A percentile compares a stretch with the other conserved stretches of the same genome.
Evolutionary conservation across 2,329 filamentous ascomycete species (phyloP).

Genomic region (Calonectria leucothoes): DNA sequence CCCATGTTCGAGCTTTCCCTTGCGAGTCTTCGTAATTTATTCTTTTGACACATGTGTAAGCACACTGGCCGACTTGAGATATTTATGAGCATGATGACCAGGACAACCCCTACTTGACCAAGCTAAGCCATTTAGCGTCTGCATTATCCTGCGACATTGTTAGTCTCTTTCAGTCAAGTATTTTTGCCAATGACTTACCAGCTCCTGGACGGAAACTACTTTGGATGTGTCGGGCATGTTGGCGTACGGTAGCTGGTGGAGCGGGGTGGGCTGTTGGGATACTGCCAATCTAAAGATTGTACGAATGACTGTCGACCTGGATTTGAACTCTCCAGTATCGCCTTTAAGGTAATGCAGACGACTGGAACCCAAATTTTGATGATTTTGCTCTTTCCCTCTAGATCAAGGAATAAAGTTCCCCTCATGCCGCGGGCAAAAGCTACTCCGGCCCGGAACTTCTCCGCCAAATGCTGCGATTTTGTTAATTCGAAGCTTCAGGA

Average conservation of each 20-base stretch:
- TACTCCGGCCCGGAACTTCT: constrained; percentile 17
- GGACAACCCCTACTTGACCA: constrained; percentile 14
- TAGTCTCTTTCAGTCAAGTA: not conserved
- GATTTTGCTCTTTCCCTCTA: not conserved
- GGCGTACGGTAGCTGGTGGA: not conserved
- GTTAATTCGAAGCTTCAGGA: not conserved
- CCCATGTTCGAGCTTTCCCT: constrained; percentile 72
- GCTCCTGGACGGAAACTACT: constrained; percentile 16
- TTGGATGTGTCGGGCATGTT: constrained; percentile 8
- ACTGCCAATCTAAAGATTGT: not conserved
- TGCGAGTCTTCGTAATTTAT: constrained; percentile 74
- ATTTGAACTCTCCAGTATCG: not conserved
- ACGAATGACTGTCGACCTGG: not conserved
- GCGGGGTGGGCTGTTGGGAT: not conserved
- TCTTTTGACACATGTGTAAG: constrained; percentile 46
- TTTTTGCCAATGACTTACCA: not conserved
- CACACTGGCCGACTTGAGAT: not conserved
- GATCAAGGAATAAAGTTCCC: not conserved
- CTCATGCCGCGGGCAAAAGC: constrained; percentile 17
- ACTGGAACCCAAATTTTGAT: not conserved
- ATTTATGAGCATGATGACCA: not conserved
- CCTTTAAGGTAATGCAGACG: not conserved
- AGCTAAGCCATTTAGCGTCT: constrained; percentile 18
- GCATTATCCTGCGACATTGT: not conserved
- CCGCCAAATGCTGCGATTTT: not conserved